Base-by-base conservation (phyloP, 495 filamentous ascomycete species). In the Elaphomyces granulatus region DNA sequence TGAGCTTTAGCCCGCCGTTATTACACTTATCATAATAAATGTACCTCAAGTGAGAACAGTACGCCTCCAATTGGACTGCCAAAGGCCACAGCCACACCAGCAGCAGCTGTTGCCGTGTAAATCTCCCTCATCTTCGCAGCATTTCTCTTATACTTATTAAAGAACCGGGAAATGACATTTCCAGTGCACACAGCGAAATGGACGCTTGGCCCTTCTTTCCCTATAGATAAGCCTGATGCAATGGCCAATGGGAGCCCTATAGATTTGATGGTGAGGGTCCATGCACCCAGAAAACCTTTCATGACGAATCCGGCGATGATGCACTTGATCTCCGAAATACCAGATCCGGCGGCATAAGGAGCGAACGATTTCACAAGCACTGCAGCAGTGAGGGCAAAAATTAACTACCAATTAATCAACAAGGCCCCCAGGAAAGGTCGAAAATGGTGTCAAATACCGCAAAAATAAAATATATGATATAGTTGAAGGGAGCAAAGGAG, bases 231-330 rank as follows among this genome's bases (percentile, higher is more conserved):
- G 10, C 90, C 90, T 12, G 92, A 96, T 15, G 81, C 87, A 53
- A 98, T 98, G 34, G 90, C 83, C 15, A 98, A 68, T 0, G 90
- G 90, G 36, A 98, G 61, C 23, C 82, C 81, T 38, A 96, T 74
- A 2, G 87, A 94, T 60, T 98, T 98, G 55, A 98, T 96, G 28
- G 92, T 46, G 8, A 98, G 66, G 12, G 90, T 98, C 80, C 84
- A 84, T 45, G 80, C 81, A 20, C 90, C 84, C 31, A 98, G 70
- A 51, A 96, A 98, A 4, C 90, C 90, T 56, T 98, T 95, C 90
- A 98, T 98, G 41, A 96, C 83, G 49, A 98, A 98, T n/a, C 90
- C 90, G 4, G 87, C 88, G 50, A 98, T 94, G 48, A 98, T 98
- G 60, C 90, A 96, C 61, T 98, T 98, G 63, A 98, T 98, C 64